These are phyloP conservation scores for Yamadazyma sp. DNA, from an alignment of 805 yeast genomes.

Conservation along the genomic window DNA sequence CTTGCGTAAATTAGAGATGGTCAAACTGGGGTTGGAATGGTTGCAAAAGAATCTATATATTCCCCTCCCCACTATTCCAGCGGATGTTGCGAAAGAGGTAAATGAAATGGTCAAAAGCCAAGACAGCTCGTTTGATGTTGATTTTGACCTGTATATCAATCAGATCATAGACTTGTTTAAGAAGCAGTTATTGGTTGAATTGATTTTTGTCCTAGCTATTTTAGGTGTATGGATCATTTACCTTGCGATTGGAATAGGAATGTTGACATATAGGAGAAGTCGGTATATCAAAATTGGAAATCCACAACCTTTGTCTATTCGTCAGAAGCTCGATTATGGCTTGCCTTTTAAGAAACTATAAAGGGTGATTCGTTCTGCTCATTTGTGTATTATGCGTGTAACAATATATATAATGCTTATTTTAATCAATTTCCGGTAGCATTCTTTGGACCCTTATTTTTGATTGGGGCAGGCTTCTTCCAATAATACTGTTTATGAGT, in stretches of 20 bases:
- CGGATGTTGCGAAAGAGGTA: slow-evolving; percentile 9
- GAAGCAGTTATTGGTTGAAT: slow-evolving; percentile 42
- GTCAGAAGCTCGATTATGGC: slow-evolving; percentile 25
- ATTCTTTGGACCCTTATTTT: slow-evolving; percentile 25
- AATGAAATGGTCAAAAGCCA: slow-evolving; percentile 10
- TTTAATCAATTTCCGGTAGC: not conserved
- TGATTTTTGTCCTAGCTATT: slow-evolving; percentile 45
- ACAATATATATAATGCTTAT: not conserved
- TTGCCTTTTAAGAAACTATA: slow-evolving; percentile 20
- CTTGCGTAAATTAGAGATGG: slow-evolving; percentile 63
- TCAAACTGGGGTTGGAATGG: slow-evolving; percentile 81
- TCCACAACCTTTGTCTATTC: slow-evolving; percentile 28
- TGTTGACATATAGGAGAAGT: slow-evolving; percentile 11
- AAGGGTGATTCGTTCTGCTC: not conserved
- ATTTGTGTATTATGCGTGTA: slow-evolving; percentile 2
- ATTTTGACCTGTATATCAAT: slow-evolving; percentile 8
- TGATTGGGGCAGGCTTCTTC: slow-evolving; percentile 57
- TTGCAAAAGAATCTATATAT: slow-evolving; percentile 61
- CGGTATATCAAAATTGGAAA: slow-evolving; percentile 19
- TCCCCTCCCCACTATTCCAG: slow-evolving; percentile 51
- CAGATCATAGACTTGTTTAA: slow-evolving; percentile 5
- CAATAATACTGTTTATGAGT: slow-evolving; percentile 88
- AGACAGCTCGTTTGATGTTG: not conserved
- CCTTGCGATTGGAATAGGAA: slow-evolving; percentile 35
- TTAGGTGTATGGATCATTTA: slow-evolving; percentile 51